Conservation (phyloP, 306 rosid species). For the Acmispon strigosus region DNA sequence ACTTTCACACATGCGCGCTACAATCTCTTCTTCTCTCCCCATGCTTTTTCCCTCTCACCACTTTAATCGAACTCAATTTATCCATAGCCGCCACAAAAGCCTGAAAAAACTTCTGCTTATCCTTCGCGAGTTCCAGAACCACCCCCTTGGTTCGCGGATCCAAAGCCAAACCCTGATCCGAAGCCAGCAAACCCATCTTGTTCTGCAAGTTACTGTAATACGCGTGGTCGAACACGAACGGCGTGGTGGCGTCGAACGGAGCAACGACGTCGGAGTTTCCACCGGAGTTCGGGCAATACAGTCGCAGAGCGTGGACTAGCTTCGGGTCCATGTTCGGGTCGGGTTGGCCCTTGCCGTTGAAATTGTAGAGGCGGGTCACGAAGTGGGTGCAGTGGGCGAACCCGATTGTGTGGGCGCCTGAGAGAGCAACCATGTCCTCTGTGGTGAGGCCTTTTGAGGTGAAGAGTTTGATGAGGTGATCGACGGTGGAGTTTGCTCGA, state of each 20-base stretch:
- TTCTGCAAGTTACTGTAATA: constrained; percentile 63
- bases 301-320: constrained; percentile 45
- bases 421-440: constrained; percentile 73
- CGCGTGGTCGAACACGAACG: constrained; percentile 76
- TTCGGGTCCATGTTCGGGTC: constrained; percentile 67
- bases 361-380: constrained; percentile 54
- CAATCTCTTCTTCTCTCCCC: constrained; percentile 76
- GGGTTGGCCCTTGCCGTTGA: constrained; percentile 41
- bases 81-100: constrained; percentile 79
- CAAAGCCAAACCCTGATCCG: constrained; percentile 68
- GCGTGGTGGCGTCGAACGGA: constrained; percentile 85
- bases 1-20: constrained; percentile 33
- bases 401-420: constrained; percentile 91
- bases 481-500: constrained; percentile 65
- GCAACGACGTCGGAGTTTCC: constrained; percentile 65
- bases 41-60: constrained; percentile 55
- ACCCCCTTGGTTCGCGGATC: constrained; percentile 55
- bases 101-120: constrained; percentile 65
- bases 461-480: constrained; percentile 74
- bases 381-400: constrained; percentile 75
- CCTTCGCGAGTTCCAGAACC: constrained; percentile 55
- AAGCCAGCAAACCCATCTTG: constrained; percentile 63
- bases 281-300: constrained; percentile 73
- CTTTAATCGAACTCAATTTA: constrained; percentile 66
- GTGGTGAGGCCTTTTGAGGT: constrained; percentile 56